Base-by-base conservation (phyloP, 768 basidiomycete genomes). In the Aureoboletus auriporus region DNA sequence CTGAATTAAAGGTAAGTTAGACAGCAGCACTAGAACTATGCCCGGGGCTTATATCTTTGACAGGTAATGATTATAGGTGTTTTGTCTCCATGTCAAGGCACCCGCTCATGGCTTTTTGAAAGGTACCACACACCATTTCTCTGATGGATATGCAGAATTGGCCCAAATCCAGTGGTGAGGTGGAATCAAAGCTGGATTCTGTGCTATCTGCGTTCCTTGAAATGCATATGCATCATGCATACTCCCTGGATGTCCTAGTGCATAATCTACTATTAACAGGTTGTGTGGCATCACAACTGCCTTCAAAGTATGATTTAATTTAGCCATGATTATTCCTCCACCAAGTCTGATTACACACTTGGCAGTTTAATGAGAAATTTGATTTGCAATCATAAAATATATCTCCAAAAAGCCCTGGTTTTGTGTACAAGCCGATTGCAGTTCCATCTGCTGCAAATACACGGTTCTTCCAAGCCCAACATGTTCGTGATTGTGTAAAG, bases 211-310 rank as follows among this genome's bases (percentile, higher is more conserved):
- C 0, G 48, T 49, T 13, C 29, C 33, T 13, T 38, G 40, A 27
- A 44, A 49, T 27, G 29, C 42, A 38, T 38, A 47, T 65, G 30
- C 13, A 9, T 42, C 62, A 50, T 70, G 68, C 0, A 55, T 48
- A 27, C 64, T 66, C 5, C 65, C 62, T 38, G 57, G 55, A n/a
- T 59, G 59, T 4, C 66, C 65, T 10, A 64, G 37, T 7, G 52
- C 51, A 29, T 64, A 69, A 39, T 69, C 58, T 5, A 68, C 55
- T 4, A 67, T 62, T 1, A 51, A 17, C 2, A 69, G 51, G 42
- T 68, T 64, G 3, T 62, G 61, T 6, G 31, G 36, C 23, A 65
- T 54, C 0, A 57, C 60, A 6, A 65, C 55, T 2, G 61, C 42
- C 67, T 66, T 4, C 17, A 26, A 30, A 30, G 30, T 30, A 6